These are phyloP conservation scores for Chlorophyllum brunneum DNA, from an alignment of 768 basidiomycete genomes.

Conservation along the genomic window DNA sequence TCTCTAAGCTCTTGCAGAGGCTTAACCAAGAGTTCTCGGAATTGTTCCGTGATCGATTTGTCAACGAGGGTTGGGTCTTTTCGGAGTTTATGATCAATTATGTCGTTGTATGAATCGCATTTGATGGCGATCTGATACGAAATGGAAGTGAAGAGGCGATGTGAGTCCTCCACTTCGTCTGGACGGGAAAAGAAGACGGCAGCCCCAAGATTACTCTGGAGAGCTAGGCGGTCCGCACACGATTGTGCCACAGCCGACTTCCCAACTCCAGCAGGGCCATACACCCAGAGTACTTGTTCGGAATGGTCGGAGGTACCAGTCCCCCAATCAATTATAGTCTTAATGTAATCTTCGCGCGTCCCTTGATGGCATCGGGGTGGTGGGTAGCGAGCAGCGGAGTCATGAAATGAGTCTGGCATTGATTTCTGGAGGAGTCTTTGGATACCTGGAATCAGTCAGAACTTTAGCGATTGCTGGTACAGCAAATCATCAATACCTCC, in stretches of 20 bases:
- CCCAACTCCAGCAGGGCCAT: conserved; percentile 7
- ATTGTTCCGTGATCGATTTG: neutral
- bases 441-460: neutral
- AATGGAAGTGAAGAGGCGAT: conserved; percentile 1
- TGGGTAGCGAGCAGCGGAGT: neutral
- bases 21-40: conserved; percentile 3
- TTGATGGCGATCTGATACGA: conserved; percentile 1
- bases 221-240: neutral
- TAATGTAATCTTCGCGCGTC: neutral
- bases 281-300: conserved; percentile 1
- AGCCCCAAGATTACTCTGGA: neutral
- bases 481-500: too few species aligned
- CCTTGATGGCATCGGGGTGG: neutral
- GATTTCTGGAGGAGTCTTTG: neutral
- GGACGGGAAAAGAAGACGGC: conserved; percentile 11
- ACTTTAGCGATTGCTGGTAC: too few species aligned
- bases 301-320: neutral
- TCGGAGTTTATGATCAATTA: neutral
- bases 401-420: conserved; percentile 3
- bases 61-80: neutral
- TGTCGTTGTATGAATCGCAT: neutral
- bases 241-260: conserved; percentile 12
- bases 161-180: neutral
- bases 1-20: neutral
- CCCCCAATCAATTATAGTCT: neutral